Base-by-base conservation (phyloP, 2,329 filamentous ascomycete genomes). In the Alternaria brassicicola region DNA sequence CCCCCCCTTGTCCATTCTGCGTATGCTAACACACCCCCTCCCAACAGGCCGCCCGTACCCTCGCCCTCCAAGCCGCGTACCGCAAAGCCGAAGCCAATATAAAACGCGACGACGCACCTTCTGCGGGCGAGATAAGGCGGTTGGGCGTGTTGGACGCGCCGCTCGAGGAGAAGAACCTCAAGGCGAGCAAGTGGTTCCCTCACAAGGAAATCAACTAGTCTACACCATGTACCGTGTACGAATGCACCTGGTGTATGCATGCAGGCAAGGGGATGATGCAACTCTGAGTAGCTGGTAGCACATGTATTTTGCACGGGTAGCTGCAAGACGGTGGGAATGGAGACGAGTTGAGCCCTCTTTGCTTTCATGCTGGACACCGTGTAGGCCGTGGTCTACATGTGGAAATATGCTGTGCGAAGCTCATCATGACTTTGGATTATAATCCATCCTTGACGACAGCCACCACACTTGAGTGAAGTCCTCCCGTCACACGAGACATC, bases 51-150 rank as follows among this genome's bases (percentile, higher is more conserved):
- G 88, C 91, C 53, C 89, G 93, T 82, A 88, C 90, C 61, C 83
- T 86, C 76, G 88, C 88, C 62, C 85, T 98, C 65, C 93, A 97
- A 82, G 84, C 85, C 57, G 94, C 93, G 52, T 96, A 93, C 80
- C 88, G 92, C 77, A 92, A 92, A 59, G 85, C 88, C 55, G 84
- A 89, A 69, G 88, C 89, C 67, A 85, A 90, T 59, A 87, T 89
- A 69, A 85, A 90, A 63, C 87, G 91, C 81, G 91, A 95, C 76
- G 88, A 92, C 73, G 89, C 88, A 57, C 92, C 92, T 60, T 93
- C 86, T 64, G 90, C 91, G 5, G 92, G 91, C 59, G 88, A 95
- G 82, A 96, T 98, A 84, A 85, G 92, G 78, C 93, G 90, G 77
- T 78, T 98, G 62, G 94, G 94, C 42, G 79, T 97, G 66, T 74